Evolutionary conservation across 1,284 basidiomycete species (phyloP).

Genomic region (Fomitopsis betulina): DNA sequence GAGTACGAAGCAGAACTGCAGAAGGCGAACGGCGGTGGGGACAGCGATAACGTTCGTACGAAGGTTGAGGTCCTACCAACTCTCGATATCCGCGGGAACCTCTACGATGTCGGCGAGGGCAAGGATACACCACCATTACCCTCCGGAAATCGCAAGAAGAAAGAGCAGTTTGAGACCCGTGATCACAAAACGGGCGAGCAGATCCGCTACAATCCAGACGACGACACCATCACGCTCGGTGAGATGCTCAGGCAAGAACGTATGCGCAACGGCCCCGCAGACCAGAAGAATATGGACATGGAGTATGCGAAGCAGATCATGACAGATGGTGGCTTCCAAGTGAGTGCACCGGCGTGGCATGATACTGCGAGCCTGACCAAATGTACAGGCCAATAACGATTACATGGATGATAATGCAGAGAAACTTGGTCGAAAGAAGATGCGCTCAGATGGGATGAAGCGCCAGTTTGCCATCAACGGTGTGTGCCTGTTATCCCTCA

Average conservation of each 20-base stretch:
- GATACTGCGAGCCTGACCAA: not conserved
- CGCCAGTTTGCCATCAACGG: slow-evolving; percentile 95
- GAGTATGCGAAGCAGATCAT: slow-evolving; percentile 88
- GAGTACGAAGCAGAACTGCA: slow-evolving; percentile 75
- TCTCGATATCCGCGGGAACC: slow-evolving; percentile 76
- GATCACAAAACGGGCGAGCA: slow-evolving; percentile 87
- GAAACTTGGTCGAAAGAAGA: slow-evolving; percentile 86
- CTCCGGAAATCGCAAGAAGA: slow-evolving; percentile 75
- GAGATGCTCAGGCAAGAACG: slow-evolving; percentile 93
- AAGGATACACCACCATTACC: slow-evolving; percentile 42
- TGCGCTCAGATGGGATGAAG: slow-evolving; percentile 95
- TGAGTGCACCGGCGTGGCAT: slow-evolving; percentile 29
- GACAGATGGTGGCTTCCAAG: slow-evolving; percentile 83
- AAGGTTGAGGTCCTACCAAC: slow-evolving; percentile 86
- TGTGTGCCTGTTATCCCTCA: slow-evolving; percentile 28
- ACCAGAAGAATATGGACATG: slow-evolving; percentile 89
- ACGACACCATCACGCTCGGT: slow-evolving; percentile 80
- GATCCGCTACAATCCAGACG: slow-evolving; percentile 83
- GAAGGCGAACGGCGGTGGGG: slow-evolving; percentile 42
- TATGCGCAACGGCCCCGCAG: slow-evolving; percentile 82
- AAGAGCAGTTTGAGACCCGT: slow-evolving; percentile 83
- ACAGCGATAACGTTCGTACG: slow-evolving; percentile 43
- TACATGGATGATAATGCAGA: slow-evolving; percentile 98
- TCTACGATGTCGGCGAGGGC: slow-evolving; percentile 89
- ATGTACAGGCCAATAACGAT: slow-evolving; percentile 71